Evolutionary conservation across 148 eudicot species (phyloP), one percentile per base, ranked within the genome.

Genomic region (Drosera capensis): DNA sequence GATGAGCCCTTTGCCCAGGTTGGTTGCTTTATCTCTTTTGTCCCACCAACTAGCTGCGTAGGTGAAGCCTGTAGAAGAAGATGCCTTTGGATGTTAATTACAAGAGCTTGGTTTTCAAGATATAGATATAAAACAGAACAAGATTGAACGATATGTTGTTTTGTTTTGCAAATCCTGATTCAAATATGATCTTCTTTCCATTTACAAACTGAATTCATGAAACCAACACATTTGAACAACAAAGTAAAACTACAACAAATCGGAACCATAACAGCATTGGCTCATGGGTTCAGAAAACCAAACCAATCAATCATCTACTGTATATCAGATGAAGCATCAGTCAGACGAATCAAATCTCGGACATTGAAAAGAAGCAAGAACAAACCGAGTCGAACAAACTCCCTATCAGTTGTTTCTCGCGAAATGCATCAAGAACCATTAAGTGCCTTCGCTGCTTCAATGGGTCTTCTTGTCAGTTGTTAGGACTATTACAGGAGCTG

Each of bases 401-500:
- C n/a, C n/a, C n/a, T n/a, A n/a, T n/a, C n/a, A n/a, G n/a, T n/a
- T 72, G 74, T 20, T 75, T 68, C 31, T 28, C 31, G 9, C 31
- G 9, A 28, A 48, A 23, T 30, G 8, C 73, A 55, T n/a, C n/a
- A 1, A 74, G 31, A 44, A n/a, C n/a, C n/a, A n/a, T n/a, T n/a
- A n/a, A n/a, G n/a, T n/a, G n/a, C n/a, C n/a, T 65, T 56, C 5
- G 39, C 70, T 20, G 47, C 55, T 21, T 70, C 69, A n/a, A 1
- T 48, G 31, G 23, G 54, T 47, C 56, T 49, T 66, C 23, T 43
- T 68, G 35, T 57, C 73, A 2, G 48, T 72, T 44, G 63, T 64
- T 0, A n/a, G 80, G 94, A 28, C 94, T 84, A 56, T 85, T 73
- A 36, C 74, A 80, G 0, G 82, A 71, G 48, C 90, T 80, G 59